phyloP scores from a whole-genome alignment of 2,329 filamentous ascomycete species.

The Fusarium goolgardi region DNA sequence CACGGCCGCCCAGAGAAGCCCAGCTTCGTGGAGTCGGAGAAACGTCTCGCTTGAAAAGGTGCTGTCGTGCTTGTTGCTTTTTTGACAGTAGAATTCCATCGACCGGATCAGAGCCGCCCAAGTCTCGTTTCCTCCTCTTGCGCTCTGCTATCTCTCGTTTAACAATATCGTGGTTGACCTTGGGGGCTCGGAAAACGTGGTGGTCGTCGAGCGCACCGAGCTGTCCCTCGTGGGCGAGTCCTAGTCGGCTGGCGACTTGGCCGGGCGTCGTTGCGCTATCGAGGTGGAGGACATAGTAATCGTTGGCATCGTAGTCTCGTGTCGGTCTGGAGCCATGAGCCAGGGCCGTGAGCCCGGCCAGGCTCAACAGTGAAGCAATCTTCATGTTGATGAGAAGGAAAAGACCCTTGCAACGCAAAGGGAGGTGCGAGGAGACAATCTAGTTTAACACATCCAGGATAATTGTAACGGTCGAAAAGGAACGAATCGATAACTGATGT shows the following conservation, averaged over 20 bases:
- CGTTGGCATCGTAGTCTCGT: constrained; percentile 81
- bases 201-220: constrained; percentile 83
- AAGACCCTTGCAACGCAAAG: constrained; percentile 38
- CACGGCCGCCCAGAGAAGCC: constrained; percentile 8
- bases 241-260: constrained; percentile 77
- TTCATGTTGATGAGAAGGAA: constrained; percentile 57
- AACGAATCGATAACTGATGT: constrained; percentile 17
- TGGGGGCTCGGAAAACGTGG: constrained; percentile 84
- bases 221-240: constrained; percentile 82
- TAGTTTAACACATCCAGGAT: constrained; percentile 44
- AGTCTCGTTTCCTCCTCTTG: constrained; percentile 70
- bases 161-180: constrained; percentile 70
- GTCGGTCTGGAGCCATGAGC: constrained; percentile 62
- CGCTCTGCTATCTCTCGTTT: constrained; percentile 64
- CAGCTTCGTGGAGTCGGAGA: constrained; percentile 54
- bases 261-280: constrained; percentile 72
- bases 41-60: constrained; percentile 64
- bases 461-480: constrained; percentile 16
- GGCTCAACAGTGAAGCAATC: constrained; percentile 63
- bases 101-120: constrained; percentile 67
- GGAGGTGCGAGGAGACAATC: constrained; percentile 30
- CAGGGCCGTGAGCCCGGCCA: constrained; percentile 63
- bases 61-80: constrained; percentile 71
- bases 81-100: constrained; percentile 81
- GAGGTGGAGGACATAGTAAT: constrained; percentile 95